A percentile compares a stretch with the other conserved stretches of the same genome.
These are phyloP conservation scores for Taxawa tesnikishii DNA, from an alignment of 2,329 filamentous ascomycete species.

Conservation along the genomic window DNA sequence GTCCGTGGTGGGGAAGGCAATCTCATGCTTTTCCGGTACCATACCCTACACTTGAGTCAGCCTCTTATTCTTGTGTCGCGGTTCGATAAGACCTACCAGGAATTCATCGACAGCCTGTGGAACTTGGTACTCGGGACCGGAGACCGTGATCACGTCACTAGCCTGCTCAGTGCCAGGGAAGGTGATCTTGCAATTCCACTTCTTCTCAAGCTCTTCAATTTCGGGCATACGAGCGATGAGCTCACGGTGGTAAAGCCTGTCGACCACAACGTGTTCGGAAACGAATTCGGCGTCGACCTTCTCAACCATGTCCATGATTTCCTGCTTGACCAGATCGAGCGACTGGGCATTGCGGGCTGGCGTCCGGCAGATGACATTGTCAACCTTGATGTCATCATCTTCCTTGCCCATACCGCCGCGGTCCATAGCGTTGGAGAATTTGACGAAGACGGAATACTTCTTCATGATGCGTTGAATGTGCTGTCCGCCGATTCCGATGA, in stretches of 20 bases:
- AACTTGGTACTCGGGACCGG: slow-evolving; percentile 95
- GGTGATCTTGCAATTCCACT: slow-evolving; percentile 98
- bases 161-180: slow-evolving; percentile 97
- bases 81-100: slow-evolving; percentile 41
- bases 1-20: slow-evolving; percentile 65
- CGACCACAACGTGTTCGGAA: slow-evolving; percentile 83
- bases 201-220: slow-evolving; percentile 92
- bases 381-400: slow-evolving; percentile 95
- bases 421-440: slow-evolving; percentile 99
- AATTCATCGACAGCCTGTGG: slow-evolving; percentile 94
- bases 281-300: slow-evolving; percentile 95
- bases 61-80: not conserved
- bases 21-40: slow-evolving; percentile 92
- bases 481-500: slow-evolving; percentile 95
- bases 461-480: slow-evolving; percentile 99
- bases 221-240: slow-evolving; percentile 78
- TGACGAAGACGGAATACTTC: slow-evolving; percentile 99
- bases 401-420: slow-evolving; percentile 86
- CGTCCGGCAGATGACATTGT: slow-evolving; percentile 97
- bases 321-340: slow-evolving; percentile 91
- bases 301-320: slow-evolving; percentile 99
- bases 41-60: slow-evolving; percentile 53
- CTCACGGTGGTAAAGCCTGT: slow-evolving; percentile 89
- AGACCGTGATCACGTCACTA: slow-evolving; percentile 90
- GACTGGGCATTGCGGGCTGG: slow-evolving; percentile 95